Percentiles rank a stretch among this genome's conserved stretches.
Conservation (phyloP, 2,329 filamentous ascomycete genomes). For the Microcera coccophila region DNA sequence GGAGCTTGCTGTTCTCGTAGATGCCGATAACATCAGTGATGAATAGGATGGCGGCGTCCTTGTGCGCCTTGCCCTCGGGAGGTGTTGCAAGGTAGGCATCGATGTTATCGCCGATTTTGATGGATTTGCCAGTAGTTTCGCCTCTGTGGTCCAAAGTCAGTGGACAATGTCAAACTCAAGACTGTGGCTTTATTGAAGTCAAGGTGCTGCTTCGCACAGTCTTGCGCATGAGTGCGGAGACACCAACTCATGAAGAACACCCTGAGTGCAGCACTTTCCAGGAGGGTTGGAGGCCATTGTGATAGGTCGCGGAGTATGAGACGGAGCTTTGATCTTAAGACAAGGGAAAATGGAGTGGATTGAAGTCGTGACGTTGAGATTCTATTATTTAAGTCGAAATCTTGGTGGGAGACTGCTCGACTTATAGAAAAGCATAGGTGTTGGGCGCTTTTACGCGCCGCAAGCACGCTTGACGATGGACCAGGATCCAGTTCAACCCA, state of each 20-base stretch:
- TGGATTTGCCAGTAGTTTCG: conserved; percentile 41
- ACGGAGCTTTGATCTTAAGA: not conserved
- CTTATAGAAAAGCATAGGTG: not conserved
- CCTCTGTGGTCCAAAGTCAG: conserved; percentile 36
- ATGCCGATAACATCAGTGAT: conserved; percentile 38
- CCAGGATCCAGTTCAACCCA: not conserved
- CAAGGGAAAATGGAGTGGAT: not conserved
- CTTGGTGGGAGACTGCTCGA: not conserved
- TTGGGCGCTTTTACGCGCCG: not conserved
- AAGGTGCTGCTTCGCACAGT: no score
- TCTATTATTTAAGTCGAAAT: no score
- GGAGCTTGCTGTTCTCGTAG: conserved; percentile 38
- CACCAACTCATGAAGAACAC: conserved; percentile 52
- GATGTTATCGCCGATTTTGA: conserved; percentile 44
- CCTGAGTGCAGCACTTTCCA: conserved; percentile 49
- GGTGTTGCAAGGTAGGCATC: conserved; percentile 51
- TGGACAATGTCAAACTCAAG: not conserved
- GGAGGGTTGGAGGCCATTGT: conserved; percentile 53
- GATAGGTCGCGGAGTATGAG: conserved; percentile 1
- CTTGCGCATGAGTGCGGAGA: not conserved
- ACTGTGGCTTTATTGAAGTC: no score
- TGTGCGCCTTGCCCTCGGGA: conserved; percentile 23
- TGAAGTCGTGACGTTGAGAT: not conserved
- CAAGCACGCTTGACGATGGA: not conserved
- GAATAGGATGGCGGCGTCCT: conserved; percentile 33